Base-by-base conservation (phyloP, 305 asterid species). In the Fraxinus sp. region DNA sequence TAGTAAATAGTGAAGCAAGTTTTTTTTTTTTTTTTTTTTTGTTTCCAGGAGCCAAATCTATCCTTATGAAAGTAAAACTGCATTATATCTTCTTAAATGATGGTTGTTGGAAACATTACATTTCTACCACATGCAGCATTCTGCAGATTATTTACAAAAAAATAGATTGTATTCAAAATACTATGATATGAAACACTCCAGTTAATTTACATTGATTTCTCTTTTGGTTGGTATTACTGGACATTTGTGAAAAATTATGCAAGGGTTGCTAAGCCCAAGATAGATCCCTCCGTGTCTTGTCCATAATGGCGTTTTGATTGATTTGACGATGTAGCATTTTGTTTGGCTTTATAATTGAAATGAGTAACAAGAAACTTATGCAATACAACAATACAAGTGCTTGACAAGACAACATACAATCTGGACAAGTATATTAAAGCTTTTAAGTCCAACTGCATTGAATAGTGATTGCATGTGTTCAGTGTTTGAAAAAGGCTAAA, bases 1-100 rank as follows among this genome's bases (percentile, higher is more conserved):
- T 36, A 68, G 76, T 62, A 62, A 62, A 22, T 3, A 62, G 74
- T 5, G 32, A 75, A 26, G 59, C 18, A 49, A 3, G 16, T 26
- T 26, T 26, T 26, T 26, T 26, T 26, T 26, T 26, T 26, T 0
- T n/a, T n/a, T 36, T 59, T 13, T 13, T 52, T 37, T 73, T 70
- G 71, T 72, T 39, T 30, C 62, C 37, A 39, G 49, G 33, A 80
- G 70, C 62, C 77, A 78, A 59, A 77, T 28, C 57, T 49, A 13
- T 4, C 36, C 16, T n/a, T 71, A 33, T 18, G 14, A 77, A 80
- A 52, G 68, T 52, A 68, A 77, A 77, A 52, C 28, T 74, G 37
- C 20, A 59, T 41, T 18, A 55, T 37, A n/a, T 83, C 68, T 81
- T 28, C 68, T 36, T 37, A 81, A 57, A 57, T 26, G 11, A 37